A percentile compares a stretch with the other conserved stretches of the same genome.
phyloP scores from a whole-genome alignment of 495 filamentous ascomycete genomes.

The Penicillium arizonense region DNA sequence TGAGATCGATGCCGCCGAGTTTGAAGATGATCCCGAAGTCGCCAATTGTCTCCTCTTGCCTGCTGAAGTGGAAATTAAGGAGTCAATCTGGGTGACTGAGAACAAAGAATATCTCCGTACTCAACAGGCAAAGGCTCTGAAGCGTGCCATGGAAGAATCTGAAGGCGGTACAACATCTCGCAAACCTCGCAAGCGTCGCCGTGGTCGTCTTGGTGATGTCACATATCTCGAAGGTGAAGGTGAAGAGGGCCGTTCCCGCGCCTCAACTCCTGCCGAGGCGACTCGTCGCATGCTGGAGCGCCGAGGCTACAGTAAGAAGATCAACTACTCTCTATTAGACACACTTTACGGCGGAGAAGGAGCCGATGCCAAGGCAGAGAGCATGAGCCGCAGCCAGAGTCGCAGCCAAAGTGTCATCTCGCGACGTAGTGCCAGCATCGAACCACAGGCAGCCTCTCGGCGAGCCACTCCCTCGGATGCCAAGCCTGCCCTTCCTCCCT shows the following conservation, averaged over 20 bases:
- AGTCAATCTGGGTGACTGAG: constrained; percentile 87
- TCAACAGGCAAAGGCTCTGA: constrained; percentile 73
- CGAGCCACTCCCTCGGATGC: constrained; percentile 18
- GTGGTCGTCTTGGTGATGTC: constrained; percentile 50
- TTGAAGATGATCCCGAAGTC: constrained; percentile 78
- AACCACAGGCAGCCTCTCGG: constrained; percentile 23
- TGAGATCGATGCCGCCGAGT: constrained; percentile 72
- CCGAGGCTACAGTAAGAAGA: constrained; percentile 72
- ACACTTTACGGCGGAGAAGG: constrained; percentile 38
- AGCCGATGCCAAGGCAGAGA: constrained; percentile 32
- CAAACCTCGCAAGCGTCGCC: constrained; percentile 47
- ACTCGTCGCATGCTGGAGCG: constrained; percentile 70
- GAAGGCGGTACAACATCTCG: constrained; percentile 44
- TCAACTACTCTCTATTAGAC: constrained; percentile 75
- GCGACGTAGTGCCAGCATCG: constrained; percentile 38
- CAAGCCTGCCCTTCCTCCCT: constrained; percentile 12
- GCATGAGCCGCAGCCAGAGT: constrained; percentile 34
- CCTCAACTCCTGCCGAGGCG: constrained; percentile 64
- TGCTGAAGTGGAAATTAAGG: constrained; percentile 72
- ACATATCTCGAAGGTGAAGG: constrained; percentile 45
- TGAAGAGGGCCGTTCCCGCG: constrained; percentile 37
- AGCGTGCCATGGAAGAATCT: constrained; percentile 57
- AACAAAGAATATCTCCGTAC: constrained; percentile 87
- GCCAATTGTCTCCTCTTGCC: constrained; percentile 67
- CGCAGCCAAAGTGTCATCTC: constrained; percentile 40